phyloP scores from a whole-genome alignment of 345 rosid genomes.

The Trapa incisa region DNA sequence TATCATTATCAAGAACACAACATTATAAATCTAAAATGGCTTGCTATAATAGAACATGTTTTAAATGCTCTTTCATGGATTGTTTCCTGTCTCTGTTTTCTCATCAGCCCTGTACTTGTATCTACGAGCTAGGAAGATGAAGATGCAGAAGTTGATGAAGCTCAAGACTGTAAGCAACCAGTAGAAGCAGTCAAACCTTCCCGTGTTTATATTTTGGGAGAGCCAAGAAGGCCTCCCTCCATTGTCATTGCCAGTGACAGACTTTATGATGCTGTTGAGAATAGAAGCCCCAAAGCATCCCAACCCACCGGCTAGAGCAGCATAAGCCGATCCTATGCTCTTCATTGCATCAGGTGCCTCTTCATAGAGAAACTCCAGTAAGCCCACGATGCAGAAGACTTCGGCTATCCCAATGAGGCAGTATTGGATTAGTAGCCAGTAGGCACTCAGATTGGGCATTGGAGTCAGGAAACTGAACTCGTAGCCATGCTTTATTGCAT shows the following conservation, averaged over 20 bases:
- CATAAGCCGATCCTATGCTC: conserved; percentile 90
- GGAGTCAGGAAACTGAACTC: conserved; percentile 39
- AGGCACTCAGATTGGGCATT: conserved; percentile 61
- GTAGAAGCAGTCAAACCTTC: conserved; percentile 67
- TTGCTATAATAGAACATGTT: background rate
- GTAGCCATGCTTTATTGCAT: conserved; percentile 50
- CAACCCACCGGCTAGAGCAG: conserved; percentile 74
- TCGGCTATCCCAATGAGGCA: conserved; percentile 84
- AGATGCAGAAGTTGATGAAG: conserved; percentile 48
- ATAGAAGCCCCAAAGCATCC: conserved; percentile 73
- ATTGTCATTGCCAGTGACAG: conserved; percentile 34
- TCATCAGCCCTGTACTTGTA: conserved; percentile 54
- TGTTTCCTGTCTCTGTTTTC: conserved; percentile 12
- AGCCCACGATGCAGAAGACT: conserved; percentile 72
- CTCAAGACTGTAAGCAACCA: conserved; percentile 62
- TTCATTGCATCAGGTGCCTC: conserved; percentile 97
- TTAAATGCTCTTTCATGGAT: background rate
- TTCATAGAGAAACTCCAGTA: conserved; percentile 72
- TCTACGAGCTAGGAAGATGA: conserved; percentile 46
- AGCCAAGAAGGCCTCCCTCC: conserved; percentile 47
- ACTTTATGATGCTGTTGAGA: conserved; percentile 64
- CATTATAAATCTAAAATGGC: background rate
- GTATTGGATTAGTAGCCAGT: conserved; percentile 77
- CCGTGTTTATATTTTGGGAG: conserved; percentile 70
- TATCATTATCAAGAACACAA: background rate